phyloP scores from a whole-genome alignment of 1,284 basidiomycete species.

The Trametes pubescens region DNA sequence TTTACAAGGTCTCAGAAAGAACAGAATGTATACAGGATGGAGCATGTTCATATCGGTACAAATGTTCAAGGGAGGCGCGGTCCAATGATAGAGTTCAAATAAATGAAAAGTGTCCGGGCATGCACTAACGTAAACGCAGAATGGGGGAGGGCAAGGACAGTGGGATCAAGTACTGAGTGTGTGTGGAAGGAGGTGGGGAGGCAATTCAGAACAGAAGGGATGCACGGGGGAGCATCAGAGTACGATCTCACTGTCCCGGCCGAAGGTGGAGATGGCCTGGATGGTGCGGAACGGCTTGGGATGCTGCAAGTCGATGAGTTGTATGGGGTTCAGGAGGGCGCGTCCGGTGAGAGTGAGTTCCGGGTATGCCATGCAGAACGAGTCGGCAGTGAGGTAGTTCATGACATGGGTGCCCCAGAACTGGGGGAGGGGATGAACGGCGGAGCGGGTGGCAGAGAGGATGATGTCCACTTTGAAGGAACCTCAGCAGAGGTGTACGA shows the following conservation, averaged over 20 bases:
- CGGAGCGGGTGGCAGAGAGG: neutral
- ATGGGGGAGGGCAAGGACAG: too few relatives aligned
- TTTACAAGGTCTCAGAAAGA: too few relatives aligned
- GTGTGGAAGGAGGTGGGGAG: neutral
- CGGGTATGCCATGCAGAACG: conserved; percentile 4
- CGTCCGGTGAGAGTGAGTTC: neutral
- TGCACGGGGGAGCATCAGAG: neutral
- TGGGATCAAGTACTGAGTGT: too few relatives aligned
- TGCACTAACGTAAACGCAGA: too few relatives aligned
- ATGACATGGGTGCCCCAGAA: conserved; percentile 8
- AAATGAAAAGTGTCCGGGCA: too few relatives aligned
- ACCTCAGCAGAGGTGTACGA: neutral
- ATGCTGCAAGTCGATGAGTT: neutral
- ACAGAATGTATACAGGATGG: too few relatives aligned
- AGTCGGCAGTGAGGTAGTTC: conserved; percentile 7
- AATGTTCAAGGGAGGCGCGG: too few relatives aligned
- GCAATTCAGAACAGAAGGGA: neutral
- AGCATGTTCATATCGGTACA: too few relatives aligned
- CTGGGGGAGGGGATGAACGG: neutral
- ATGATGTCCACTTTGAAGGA: neutral
- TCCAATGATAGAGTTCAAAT: too few relatives aligned
- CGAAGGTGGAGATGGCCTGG: neutral
- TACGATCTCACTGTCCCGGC: too few relatives aligned
- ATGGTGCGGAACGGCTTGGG: neutral
- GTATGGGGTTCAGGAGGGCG: neutral